Conservation (phyloP, 139 green algal species). For the Chlorella ohadii region DNA sequence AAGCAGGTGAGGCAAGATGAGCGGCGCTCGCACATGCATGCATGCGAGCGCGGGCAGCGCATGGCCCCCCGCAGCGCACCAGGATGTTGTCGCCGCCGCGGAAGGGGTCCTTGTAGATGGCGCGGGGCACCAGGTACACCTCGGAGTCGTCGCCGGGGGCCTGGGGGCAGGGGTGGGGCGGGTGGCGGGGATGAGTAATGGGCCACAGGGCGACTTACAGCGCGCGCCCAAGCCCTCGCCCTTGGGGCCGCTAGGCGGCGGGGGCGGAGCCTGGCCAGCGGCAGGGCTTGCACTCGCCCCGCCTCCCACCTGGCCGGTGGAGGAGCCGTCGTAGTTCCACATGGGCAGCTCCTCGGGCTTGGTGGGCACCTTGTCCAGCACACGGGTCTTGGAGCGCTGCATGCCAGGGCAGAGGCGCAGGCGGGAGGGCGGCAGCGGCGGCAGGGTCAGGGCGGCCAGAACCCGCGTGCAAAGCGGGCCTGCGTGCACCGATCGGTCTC, state of each 20-base stretch:
- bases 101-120: constrained; percentile 86
- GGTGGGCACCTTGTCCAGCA: constrained; percentile 63
- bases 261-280: neutral
- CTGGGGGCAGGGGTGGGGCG: constrained; percentile 42
- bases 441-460: neutral
- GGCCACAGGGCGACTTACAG: neutral
- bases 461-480: neutral
- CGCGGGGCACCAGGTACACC: constrained; percentile 81
- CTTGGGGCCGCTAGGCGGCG: neutral
- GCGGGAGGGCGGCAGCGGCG: neutral
- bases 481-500: no score
- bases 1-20: no score
- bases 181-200: neutral
- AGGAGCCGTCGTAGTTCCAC: constrained; percentile 98
- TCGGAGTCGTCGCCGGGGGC: constrained; percentile 94
- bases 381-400: constrained; percentile 81
- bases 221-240: neutral
- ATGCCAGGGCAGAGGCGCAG: neutral
- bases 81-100: constrained; percentile 51
- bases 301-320: constrained; percentile 77
- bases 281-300: neutral
- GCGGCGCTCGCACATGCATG: neutral
- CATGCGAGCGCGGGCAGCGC: neutral
- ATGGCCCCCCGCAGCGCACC: neutral
- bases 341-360: constrained; percentile 80